Evolutionary conservation across 768 basidiomycete species (phyloP), one percentile per base, ranked within the genome.

Genomic region (Boletus sp.): DNA sequence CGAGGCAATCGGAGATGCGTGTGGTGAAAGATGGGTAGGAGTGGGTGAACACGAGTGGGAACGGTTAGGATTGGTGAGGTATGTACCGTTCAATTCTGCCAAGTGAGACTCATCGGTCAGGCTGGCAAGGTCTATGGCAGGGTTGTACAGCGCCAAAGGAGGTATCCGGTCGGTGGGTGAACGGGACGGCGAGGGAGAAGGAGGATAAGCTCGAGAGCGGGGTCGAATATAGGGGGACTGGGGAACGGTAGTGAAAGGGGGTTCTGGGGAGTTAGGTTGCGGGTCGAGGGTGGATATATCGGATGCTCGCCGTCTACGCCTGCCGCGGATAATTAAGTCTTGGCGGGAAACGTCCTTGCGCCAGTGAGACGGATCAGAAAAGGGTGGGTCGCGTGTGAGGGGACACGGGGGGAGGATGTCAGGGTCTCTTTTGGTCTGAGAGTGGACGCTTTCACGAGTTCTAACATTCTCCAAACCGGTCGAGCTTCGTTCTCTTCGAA

Each of bases 401-500:
- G 68, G 58, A 56, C 67, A 75, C 17, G 70, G 69, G 39, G 53
- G 13, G 35, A 50, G 32, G 30, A 54, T 27, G 42, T 66, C 68
- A 51, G 38, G 60, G 53, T 51, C 72, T 67, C 43, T 66, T 66
- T 25, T 51, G 21, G 50, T 27, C 14, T 61, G 59, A 11, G 63
- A 51, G 41, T 63, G 64, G 2, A 64, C 54, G 57, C 69, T 74
- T 47, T 86, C 85, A 56, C 80, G 74, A n/a, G 81, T 79, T 63
- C 74, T 75, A 17, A 78, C 74, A 19, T 81, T 77, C 54, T 87
- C 83, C 51, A 87, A 67, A 21, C 75, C 77, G 19, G 83, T 81
- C 34, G 78, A 74, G 64, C 88, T 90, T 68, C 79, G 83, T 65
- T 88, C 85, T 54, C 88, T 76, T 53, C 88, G 77, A 46, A 84